These are phyloP conservation scores for Prunus yedoensis DNA, from an alignment of 331 rosid species.

Conservation along the genomic window DNA sequence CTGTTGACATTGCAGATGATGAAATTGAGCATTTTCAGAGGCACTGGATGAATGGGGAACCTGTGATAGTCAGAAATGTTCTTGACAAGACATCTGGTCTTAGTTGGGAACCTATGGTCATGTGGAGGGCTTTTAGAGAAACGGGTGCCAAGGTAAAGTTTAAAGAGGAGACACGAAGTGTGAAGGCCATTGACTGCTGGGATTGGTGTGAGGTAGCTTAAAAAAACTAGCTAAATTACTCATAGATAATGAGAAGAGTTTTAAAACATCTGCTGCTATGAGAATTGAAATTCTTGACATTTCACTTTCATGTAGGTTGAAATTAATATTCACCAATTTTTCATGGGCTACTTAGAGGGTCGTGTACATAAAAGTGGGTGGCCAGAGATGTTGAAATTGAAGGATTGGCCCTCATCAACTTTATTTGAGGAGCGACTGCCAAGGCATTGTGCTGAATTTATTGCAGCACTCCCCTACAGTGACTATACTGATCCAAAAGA, in stretches of 20 bases:
- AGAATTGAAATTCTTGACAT: slow-evolving; percentile 17
- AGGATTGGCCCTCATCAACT: slow-evolving; percentile 83
- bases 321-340: slow-evolving; percentile 72
- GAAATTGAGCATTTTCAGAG: slow-evolving; percentile 63
- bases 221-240: neutral
- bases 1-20: slow-evolving; percentile 39
- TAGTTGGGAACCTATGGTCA: slow-evolving; percentile 92
- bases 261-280: slow-evolving; percentile 3
- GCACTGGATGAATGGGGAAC: slow-evolving; percentile 81
- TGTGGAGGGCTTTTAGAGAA: slow-evolving; percentile 87
- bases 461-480: slow-evolving; percentile 60
- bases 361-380: slow-evolving; percentile 48
- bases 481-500: slow-evolving; percentile 70
- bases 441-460: slow-evolving; percentile 65
- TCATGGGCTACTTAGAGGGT: slow-evolving; percentile 60
- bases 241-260: neutral
- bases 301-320: slow-evolving; percentile 48
- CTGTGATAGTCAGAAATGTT: slow-evolving; percentile 69
- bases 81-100: slow-evolving; percentile 77
- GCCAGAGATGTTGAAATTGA: slow-evolving; percentile 75
- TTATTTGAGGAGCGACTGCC: slow-evolving; percentile 76
- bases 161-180: slow-evolving; percentile 60
- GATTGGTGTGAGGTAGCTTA: slow-evolving; percentile 76
- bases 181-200: slow-evolving; percentile 71
- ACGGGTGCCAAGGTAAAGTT: slow-evolving; percentile 63